Base-by-base conservation (phyloP, 1,284 basidiomycete species). In the Bondarzewia mesenterica region DNA sequence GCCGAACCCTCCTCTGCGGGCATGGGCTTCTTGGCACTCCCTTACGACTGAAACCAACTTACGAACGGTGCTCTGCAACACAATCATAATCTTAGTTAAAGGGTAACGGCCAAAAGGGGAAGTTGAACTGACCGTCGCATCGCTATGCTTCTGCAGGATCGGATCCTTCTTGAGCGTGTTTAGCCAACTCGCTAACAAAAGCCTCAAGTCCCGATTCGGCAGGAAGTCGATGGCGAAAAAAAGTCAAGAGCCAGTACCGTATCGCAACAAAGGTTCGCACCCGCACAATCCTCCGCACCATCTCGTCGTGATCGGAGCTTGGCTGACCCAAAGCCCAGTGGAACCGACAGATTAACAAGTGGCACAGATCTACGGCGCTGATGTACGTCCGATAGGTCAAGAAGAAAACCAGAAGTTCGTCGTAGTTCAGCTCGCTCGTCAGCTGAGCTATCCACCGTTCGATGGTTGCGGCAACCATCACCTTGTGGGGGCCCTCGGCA, bases 391-490 rank as follows among this genome's bases (percentile, higher is more conserved):
- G 80, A 60, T 91, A 93, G 1, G 89, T 92, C 60, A 93, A 74
- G 74, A 93, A 91, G 64, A 93, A 93, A 55, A 87, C 80, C 50
- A 89, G 73, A 20, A 93, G 72, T 56, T 91, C 85, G 61, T 90
- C 86, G 52, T 89, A 87, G 62, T 88, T 81, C 55, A 91, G 71
- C 57, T 86, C 81, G 58, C 83, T 87, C 26, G 90, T 93, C 42
- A 93, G 69, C 59, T 93, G 89, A 1, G 89, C 89, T 50, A 93
- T 83, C 88, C 89, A 91, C 1, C 90, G 80, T 62, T 93, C 90
- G 55, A 93, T 88, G 3, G 89, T 91, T 4, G 90, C 90, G 0
- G 88, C 90, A 29, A 93, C 70, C 14, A 93, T 67, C 29, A 88
- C 68, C 55, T 73, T 78, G 55, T 71, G 68, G 52, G 52, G 46